These are phyloP conservation scores for Vigna mungo DNA, from an alignment of 306 rosid species.

Conservation along the genomic window DNA sequence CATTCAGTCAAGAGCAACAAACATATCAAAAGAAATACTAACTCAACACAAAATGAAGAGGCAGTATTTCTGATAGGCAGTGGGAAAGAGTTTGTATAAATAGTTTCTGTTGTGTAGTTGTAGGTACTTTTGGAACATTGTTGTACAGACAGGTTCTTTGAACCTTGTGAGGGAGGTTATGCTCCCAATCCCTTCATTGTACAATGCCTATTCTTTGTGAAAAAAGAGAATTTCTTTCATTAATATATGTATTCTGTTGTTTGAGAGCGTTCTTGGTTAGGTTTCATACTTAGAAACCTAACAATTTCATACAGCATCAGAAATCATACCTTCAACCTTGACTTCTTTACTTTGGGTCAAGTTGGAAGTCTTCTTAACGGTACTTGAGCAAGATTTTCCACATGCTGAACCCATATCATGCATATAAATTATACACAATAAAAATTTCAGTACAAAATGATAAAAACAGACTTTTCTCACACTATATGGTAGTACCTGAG, in stretches of 20 bases:
- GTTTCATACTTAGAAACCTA: no score
- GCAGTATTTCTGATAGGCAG: no score
- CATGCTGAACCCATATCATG: constrained; percentile 47
- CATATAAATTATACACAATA: constrained; percentile 27
- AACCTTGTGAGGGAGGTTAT: no score
- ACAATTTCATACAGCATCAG: constrained; percentile 33
- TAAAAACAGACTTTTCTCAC: constrained; percentile 37
- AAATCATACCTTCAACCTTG: constrained; percentile 72
- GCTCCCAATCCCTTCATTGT: no score
- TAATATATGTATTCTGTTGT: no score
- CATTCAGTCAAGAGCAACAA: constrained; percentile 5
- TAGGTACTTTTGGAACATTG: no score
- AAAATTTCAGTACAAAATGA: constrained; percentile 27
- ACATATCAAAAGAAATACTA: constrained; percentile 15
- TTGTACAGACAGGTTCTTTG: no score
- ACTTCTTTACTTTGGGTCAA: constrained; percentile 52
- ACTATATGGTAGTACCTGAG: constrained; percentile 61
- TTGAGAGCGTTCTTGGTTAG: no score
- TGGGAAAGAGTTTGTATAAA: no score
- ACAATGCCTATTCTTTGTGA: no score
- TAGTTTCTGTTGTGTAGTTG: no score
- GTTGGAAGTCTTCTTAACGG: constrained; percentile 62
- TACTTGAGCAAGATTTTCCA: constrained; percentile 58
- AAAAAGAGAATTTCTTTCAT: no score
- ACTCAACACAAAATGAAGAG: constrained; percentile 16